These are phyloP conservation scores for Oleoguttula mirabilis DNA, from an alignment of 495 filamentous ascomycete genomes.

Conservation along the genomic window DNA sequence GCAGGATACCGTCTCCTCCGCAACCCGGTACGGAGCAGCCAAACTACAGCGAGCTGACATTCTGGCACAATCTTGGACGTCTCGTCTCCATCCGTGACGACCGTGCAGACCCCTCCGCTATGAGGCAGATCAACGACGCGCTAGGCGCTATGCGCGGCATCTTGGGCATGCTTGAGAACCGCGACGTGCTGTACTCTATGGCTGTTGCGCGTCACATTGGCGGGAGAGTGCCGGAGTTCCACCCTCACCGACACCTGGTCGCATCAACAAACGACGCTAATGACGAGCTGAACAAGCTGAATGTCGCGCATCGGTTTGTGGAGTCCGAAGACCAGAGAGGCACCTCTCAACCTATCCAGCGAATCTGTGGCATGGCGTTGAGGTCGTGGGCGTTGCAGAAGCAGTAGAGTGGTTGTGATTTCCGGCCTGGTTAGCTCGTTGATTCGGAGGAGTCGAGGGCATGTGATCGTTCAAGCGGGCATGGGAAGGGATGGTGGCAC, in stretches of 20 bases:
- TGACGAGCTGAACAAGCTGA: conserved; percentile 58
- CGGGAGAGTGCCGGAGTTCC: conserved; percentile 49
- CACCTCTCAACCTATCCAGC: conserved; percentile 70
- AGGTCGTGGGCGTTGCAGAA: conserved; percentile 36
- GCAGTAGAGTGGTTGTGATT: conserved; percentile 2
- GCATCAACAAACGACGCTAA: conserved; percentile 54
- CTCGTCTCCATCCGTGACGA: conserved; percentile 60
- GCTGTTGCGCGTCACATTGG: conserved; percentile 66
- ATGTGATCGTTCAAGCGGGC: conserved; percentile 2
- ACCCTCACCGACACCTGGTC: conserved; percentile 43
- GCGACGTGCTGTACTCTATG: conserved; percentile 86
- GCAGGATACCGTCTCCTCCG: conserved; percentile 35
- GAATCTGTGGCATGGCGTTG: conserved; percentile 60
- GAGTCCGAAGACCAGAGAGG: conserved; percentile 58
- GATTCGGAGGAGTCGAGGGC: not conserved
- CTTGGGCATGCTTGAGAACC: conserved; percentile 68
- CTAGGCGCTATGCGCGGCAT: conserved; percentile 51
- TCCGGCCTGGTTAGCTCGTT: too few species aligned
- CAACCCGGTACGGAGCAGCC: conserved; percentile 18
- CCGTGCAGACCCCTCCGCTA: conserved; percentile 31
- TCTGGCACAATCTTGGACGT: conserved; percentile 65
- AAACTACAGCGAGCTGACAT: conserved; percentile 54
- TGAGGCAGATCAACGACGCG: conserved; percentile 51
- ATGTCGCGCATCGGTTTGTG: conserved; percentile 72
- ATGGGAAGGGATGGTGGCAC: not conserved